These are phyloP conservation scores for Crepidotus variabilis DNA, from an alignment of 768 basidiomycete species.

Conservation along the genomic window DNA sequence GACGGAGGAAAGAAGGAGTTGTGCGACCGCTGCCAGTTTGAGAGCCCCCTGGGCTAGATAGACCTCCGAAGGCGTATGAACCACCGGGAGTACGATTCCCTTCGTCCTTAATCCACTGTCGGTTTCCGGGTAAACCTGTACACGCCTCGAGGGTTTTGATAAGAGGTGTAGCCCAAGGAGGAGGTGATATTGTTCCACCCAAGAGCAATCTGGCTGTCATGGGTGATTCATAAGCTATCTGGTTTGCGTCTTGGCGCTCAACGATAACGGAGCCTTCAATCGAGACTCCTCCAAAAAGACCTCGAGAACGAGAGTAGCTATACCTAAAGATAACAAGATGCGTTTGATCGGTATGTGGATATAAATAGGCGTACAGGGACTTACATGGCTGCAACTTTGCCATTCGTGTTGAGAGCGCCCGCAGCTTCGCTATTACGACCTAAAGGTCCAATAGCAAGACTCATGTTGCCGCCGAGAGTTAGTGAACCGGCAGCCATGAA, in stretches of 20 bases:
- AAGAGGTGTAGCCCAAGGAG: slow-evolving; percentile 71
- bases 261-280: slow-evolving; percentile 88
- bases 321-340: slow-evolving; percentile 46
- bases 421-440: slow-evolving; percentile 94
- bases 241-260: slow-evolving; percentile 93
- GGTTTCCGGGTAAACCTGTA: slow-evolving; percentile 64
- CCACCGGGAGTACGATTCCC: slow-evolving; percentile 26
- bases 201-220: slow-evolving; percentile 80
- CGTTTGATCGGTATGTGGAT: not conserved
- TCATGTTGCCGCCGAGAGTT: slow-evolving; percentile 88
- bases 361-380: slow-evolving; percentile 5
- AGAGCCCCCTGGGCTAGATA: slow-evolving; percentile 36
- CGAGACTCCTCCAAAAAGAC: slow-evolving; percentile 90
- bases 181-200: slow-evolving; percentile 70
- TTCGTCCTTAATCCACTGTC: slow-evolving; percentile 63
- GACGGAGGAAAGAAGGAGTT: slow-evolving; percentile 35
- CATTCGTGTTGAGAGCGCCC: slow-evolving; percentile 78
- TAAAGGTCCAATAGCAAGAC: slow-evolving; percentile 85
- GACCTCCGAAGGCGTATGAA: slow-evolving; percentile 58
- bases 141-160: slow-evolving; percentile 71
- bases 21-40: slow-evolving; percentile 11
- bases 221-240: slow-evolving; percentile 69
- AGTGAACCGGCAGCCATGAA: slow-evolving; percentile 96
- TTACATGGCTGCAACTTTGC: slow-evolving; percentile 90
- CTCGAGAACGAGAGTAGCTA: slow-evolving; percentile 88